Conservation (phyloP, 257 asterid species). For the Solanum chmielewskii region DNA sequence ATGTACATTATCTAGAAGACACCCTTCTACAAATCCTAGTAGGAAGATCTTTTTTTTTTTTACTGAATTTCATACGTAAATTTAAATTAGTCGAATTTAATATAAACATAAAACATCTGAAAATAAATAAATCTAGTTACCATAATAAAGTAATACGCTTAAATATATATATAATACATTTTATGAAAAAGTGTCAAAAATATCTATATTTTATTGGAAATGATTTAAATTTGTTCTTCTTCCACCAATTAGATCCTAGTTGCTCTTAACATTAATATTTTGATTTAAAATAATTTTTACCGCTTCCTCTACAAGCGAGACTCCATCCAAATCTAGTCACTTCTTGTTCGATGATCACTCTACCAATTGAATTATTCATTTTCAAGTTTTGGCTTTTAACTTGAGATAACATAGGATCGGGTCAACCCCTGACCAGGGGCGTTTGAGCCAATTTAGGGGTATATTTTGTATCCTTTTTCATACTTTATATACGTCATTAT, state of each 20-base stretch:
- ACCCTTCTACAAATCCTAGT: not conserved
- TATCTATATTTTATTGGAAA: not conserved
- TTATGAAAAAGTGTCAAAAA: not conserved
- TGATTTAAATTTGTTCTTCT: not conserved
- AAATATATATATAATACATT: not conserved
- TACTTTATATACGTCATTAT: accelerated
- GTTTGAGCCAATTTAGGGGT: not conserved
- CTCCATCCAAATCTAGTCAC: not conserved
- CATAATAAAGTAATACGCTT: not conserved
- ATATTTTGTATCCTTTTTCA: not conserved
- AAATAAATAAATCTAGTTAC: not conserved
- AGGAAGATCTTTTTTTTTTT: not conserved
- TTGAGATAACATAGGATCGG: no score
- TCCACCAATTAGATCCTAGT: not conserved
- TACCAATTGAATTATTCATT: not conserved
- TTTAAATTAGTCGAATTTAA: not conserved
- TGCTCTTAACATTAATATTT: not conserved
- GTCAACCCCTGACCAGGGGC: not conserved
- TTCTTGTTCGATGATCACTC: not conserved
- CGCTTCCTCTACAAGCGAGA: not conserved
- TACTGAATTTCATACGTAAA: not conserved
- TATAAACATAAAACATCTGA: not conserved
- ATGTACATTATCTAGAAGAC: not conserved
- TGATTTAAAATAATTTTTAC: not conserved
- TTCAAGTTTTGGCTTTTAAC: no score